Evolutionary conservation across 805 yeast genomes (phyloP), one percentile per base, ranked within the genome.

Genomic region (Suhomyces sp.): DNA sequence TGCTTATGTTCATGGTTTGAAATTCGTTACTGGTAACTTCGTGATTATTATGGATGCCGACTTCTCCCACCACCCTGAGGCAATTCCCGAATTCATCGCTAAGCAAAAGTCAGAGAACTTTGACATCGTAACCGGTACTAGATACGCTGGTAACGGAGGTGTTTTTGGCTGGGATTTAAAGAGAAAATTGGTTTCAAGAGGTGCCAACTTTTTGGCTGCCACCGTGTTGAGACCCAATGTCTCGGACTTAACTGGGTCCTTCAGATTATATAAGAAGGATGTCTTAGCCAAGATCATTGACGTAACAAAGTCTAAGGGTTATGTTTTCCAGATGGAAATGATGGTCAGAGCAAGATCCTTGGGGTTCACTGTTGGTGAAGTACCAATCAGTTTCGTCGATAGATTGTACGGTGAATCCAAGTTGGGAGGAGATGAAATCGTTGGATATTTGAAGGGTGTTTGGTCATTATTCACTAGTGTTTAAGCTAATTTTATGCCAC

Each of bases 251-350:
- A 83, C 91, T 18, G 91, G 91, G 20, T 79, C 86, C 16, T 83
- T 76, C 72, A 74, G 88, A 55, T 71, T 83, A 46, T 83, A 83
- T 68, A 81, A 81, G 58, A 83, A 81, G 58, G 76, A 72, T 4
- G 88, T 74, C 2, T 70, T 83, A 56, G 74, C 77, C 43, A 75
- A 78, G 53, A 74, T 83, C 44, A 83, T 83, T 44, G 74, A 67
- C 31, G 83, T 71, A 39, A 82, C 90, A 31, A 71, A 75, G 53
- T 77, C 85, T 23, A 83, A 83, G 63, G 91, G 91, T 33, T 83
- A 83, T 50, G 91, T 83, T 26, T 83, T 83, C 76, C 91, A 83
- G 65, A 83, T 83, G 91, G 91, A 83, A 63, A 82, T 83, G 88
- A 81, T 83, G 77, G 91, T 83, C 16, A 76, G 91, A 47, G 91